These are phyloP conservation scores for Stagonosporopsis vannaccii DNA, from an alignment of 2,329 filamentous ascomycete species.

Conservation along the genomic window DNA sequence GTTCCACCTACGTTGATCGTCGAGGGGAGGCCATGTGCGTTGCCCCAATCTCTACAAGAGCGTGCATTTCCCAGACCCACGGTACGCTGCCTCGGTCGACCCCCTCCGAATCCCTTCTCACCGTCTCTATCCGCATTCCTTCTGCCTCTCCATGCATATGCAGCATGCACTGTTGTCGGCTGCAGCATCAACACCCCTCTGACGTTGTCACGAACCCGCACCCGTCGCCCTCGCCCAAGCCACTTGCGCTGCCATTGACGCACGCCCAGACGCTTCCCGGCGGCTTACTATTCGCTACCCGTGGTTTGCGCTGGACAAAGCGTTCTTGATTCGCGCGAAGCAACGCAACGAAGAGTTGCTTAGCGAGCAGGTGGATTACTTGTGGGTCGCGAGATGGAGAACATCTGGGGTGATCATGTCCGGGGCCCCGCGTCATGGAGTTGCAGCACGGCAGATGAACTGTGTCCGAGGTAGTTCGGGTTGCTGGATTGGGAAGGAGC, in stretches of 20 bases:
- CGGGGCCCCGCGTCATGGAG: conserved; percentile 16
- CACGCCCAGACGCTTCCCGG: conserved; percentile 11
- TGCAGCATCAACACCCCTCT: neutral
- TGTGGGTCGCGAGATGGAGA: conserved; percentile 2
- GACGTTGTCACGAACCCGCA: conserved; percentile 1
- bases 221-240: conserved; percentile 1
- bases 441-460: conserved; percentile 3
- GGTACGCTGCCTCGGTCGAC: neutral
- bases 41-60: neutral
- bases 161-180: neutral
- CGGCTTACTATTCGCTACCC: conserved; percentile 5
- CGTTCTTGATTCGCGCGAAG: conserved; percentile 10
- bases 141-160: neutral
- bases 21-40: neutral
- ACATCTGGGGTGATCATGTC: conserved; percentile 7
- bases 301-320: neutral
- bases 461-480: conserved; percentile 4
- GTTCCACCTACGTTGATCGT: neutral
- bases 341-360: conserved; percentile 9
- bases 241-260: conserved; percentile 15
- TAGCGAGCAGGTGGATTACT: conserved; percentile 14
- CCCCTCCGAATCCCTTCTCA: neutral
- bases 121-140: neutral
- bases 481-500: conserved; percentile 8
- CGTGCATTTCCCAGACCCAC: neutral